A percentile compares a stretch with the other conserved stretches of the same genome.
These are phyloP conservation scores for Coix lacrymajobi DNA, from an alignment of 176 grass and related monocot genomes.

Conservation along the genomic window DNA sequence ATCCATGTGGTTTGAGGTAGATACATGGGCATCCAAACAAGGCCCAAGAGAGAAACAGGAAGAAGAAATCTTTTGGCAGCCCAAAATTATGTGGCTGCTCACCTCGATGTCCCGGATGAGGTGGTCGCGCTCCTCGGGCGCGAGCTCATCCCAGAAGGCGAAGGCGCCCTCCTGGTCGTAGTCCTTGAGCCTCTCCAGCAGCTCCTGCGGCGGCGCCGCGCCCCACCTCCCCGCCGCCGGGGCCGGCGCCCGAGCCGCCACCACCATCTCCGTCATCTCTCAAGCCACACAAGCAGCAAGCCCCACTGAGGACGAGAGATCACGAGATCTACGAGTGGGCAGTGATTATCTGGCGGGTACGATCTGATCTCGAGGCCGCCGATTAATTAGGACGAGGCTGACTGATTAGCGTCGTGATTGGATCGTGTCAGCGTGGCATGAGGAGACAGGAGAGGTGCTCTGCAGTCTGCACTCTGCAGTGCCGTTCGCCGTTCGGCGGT, in stretches of 20 bases:
- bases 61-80: not conserved
- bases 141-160: constrained; percentile 84
- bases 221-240: constrained; percentile 41
- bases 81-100: not conserved
- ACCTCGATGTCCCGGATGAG: constrained; percentile 83
- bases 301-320: not conserved
- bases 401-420: constrained; percentile 6
- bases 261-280: constrained; percentile 49
- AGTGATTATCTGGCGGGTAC: not conserved
- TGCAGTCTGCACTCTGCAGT: not conserved
- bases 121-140: constrained; percentile 67
- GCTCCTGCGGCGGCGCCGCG: constrained; percentile 65
- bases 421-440: constrained; percentile 19
- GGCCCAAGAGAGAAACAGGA: not conserved
- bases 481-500: not conserved
- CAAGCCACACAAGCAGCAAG: not conserved
- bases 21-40: too few species aligned
- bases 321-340: constrained; percentile 4
- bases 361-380: constrained; percentile 16
- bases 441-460: not conserved
- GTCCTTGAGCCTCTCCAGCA: constrained; percentile 87
- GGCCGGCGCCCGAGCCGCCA: constrained; percentile 21
- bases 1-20: too few species aligned
- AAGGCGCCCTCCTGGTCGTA: constrained; percentile 77
- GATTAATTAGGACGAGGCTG: constrained; percentile 2